Percentiles rank a stretch among this genome's conserved stretches.
Conservation (phyloP, 2,329 filamentous ascomycete species). For the Talaromyces sp. region DNA sequence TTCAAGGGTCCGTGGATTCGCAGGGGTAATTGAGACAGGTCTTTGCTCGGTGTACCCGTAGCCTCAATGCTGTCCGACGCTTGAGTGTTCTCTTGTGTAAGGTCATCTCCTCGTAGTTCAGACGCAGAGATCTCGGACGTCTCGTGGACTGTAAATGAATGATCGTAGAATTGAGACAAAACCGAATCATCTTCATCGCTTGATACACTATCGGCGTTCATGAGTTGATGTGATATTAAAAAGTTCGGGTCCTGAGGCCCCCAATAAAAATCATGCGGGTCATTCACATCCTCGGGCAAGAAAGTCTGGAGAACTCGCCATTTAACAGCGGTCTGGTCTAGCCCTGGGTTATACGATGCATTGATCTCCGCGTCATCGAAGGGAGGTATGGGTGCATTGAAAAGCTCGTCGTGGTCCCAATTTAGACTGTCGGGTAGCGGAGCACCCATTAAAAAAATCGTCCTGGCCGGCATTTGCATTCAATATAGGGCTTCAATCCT, state of each 20-base stretch:
- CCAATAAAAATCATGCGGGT: conserved; percentile 13
- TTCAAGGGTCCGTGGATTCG: conserved; percentile 55
- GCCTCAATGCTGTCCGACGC: conserved; percentile 21
- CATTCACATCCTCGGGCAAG: conserved; percentile 6
- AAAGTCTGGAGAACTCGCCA: conserved; percentile 34
- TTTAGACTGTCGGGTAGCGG: conserved; percentile 57
- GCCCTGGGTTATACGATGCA: conserved; percentile 4
- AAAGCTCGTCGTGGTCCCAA: conserved; percentile 58
- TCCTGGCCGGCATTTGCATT: conserved; percentile 32
- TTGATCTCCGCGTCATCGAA: conserved; percentile 24
- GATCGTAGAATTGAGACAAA: conserved; percentile 72
- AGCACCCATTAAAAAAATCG: conserved; percentile 63
- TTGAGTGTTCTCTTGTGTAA: conserved; percentile 29
- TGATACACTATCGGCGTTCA: conserved; percentile 12
- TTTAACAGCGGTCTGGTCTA: conserved; percentile 23
- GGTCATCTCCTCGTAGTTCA: conserved; percentile 20
- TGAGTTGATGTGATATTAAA: conserved; percentile 34
- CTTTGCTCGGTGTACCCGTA: conserved; percentile 10
- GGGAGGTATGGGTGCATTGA: conserved; percentile 49
- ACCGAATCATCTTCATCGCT: conserved; percentile 34
- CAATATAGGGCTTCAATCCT: background rate
- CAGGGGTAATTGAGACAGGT: conserved; percentile 10
- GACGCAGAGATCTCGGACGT: conserved; percentile 42
- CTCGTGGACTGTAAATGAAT: conserved; percentile 73
- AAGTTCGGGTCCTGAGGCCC: conserved; percentile 28